Base-by-base conservation (phyloP, 768 basidiomycete genomes). In the Leucosporidium yakuticum region DNA sequence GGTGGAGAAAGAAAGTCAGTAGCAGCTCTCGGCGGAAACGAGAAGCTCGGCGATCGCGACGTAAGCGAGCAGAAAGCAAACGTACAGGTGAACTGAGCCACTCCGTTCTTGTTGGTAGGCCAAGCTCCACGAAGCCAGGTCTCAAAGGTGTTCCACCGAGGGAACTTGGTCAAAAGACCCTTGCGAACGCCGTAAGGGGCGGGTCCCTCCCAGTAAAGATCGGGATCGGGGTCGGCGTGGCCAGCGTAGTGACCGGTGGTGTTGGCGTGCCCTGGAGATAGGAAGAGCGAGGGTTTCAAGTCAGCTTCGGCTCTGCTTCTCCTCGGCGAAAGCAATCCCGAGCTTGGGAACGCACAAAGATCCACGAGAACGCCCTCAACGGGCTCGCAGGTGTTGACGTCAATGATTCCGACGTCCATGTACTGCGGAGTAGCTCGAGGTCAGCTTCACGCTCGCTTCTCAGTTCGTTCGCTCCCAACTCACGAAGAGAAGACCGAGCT, bases 361-460 rank as follows among this genome's bases (percentile, higher is more conserved):
- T 78, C 77, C 53, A 78, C 76, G 29, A 78, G 73, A 21, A 74
- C 75, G 66, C 75, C 65, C 15, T 64, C 62, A 12, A 77, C 61
- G 15, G 77, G 77, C 57, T 77, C 69, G 69, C 77, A 78, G 2
- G 77, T 78, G 50, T 77, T 74, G 63, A 77, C 76, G 51, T 78
- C 77, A 60, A 78, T 78, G 48, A 78, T 44, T 39, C 77, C 77
- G 36, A 78, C 72, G 60, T 78, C 76, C 77, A 78, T 78, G 59
- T 74, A 62, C 76, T 74, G 50, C 14, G 21, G 17, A 12, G 3
- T 20, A 20, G 6, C 15, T 19, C 17, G 5, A 29, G 32, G 44
- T 27, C 6, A 47, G 59, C 36, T 44, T 44, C 14, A 36, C 34
- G 34, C 12, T 12, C 17, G n/a, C 4, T n/a, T 29, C 11, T 1